Evolutionary conservation across 345 rosid genomes (phyloP), one percentile per base, ranked within the genome.

Genomic region (Boechera retrofracta): DNA sequence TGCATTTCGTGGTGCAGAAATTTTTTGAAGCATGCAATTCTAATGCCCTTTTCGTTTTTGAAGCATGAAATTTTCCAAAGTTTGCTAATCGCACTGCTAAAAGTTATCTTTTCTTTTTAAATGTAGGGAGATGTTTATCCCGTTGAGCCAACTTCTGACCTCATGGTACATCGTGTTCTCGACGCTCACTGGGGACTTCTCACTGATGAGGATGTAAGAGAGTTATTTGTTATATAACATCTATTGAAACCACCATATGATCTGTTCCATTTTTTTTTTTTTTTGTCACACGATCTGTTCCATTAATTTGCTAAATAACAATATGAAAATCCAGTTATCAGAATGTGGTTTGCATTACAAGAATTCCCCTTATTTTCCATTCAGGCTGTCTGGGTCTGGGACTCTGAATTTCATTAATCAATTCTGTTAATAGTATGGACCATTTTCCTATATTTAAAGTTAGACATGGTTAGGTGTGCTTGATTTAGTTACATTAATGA

Each of bases 171-270:
- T 72, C 91, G 81, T 75, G 84, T 91, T 80, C 97, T 91, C 64
- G 94, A 91, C 75, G 92, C 97, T 60, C 97, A 91, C 52, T 91
- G 97, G 97, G 93, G 97, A 57, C 90, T 89, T 83, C 90, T 88
- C 53, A 72, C 67, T 18, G 90, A 86, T 1, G 90, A 87, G 13
- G 88, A 89, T 80, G 94, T 91, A 87, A 87, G 90, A 61, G 48
- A 71, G 7, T 64, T 79, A 12, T 8, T 60, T 51, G 6, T 51
- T 67, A 53, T 16, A 1, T 51, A 58, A 42, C 24, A 41, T 21
- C 29, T 55, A 64, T 33, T 35, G 24, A 64, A 35, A 38, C 18
- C 16, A 26, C 44, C 45, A 5, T 73, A 61, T 64, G 62, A 35
- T 60, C 35, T 0, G 2, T 58, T 16, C 58, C 62, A 35, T 35